Conservation (phyloP, 805 yeast genomes). For the Barnettozyma pratensis region DNA sequence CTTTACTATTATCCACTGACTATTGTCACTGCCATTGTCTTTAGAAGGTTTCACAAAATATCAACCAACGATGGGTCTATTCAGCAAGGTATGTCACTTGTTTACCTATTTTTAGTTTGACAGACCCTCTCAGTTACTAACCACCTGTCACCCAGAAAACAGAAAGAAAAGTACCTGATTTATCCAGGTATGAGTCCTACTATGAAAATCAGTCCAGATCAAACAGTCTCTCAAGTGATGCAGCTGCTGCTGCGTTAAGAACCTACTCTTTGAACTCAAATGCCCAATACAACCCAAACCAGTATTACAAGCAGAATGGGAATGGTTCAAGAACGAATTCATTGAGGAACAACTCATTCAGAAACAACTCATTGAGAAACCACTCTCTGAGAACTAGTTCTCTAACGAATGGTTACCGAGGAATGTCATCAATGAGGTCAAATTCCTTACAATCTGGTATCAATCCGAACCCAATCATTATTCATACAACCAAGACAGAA, state of each 20-base stretch:
- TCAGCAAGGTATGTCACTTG: background rate
- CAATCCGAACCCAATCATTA: slow-evolving; percentile 26
- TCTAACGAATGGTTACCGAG: background rate
- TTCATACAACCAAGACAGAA: slow-evolving; percentile 45
- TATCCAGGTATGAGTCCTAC: slow-evolving; percentile 4
- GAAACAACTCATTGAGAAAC: slow-evolving; percentile 1
- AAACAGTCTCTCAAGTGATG: slow-evolving; percentile 7
- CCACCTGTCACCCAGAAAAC: slow-evolving; percentile 2
- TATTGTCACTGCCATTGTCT: background rate
- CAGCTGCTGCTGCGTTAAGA: slow-evolving; percentile 10
- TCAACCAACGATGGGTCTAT: background rate
- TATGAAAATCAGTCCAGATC: slow-evolving; percentile 6
- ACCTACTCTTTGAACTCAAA: slow-evolving; percentile 2
- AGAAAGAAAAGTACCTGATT: slow-evolving; percentile 5
- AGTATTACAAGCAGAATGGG: background rate
- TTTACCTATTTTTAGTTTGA: background rate
- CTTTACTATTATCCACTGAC: background rate
- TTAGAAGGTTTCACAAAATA: too few species aligned
- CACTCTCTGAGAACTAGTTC: slow-evolving; percentile 1
- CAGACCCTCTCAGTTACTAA: background rate
- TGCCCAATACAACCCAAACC: background rate
- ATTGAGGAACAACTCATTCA: background rate
- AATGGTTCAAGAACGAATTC: background rate
- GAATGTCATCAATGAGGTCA: slow-evolving; percentile 7
- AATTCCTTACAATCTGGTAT: slow-evolving; percentile 6